Evolutionary conservation across 768 basidiomycete genomes (phyloP), one percentile per base, ranked within the genome.

Genomic region (Scleroderma citrinum): DNA sequence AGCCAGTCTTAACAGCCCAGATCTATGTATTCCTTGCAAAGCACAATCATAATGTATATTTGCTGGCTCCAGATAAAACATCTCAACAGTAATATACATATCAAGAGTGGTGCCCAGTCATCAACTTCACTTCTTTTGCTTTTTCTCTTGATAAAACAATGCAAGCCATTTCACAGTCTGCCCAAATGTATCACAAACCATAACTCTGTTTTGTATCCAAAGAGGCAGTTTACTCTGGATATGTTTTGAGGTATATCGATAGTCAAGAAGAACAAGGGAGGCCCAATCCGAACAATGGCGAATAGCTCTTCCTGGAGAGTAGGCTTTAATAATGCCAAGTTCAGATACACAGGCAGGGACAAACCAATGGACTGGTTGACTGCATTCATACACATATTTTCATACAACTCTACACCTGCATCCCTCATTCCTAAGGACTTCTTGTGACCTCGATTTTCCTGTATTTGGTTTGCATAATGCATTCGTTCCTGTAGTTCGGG

Each of bases 291-390:
- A 78, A 24, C 79, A 78, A 64, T 97, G 94, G 37, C 95, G 83
- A 51, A 97, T 95, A 4, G 94, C 94, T 43, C 95, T 83, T 29
- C 93, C 93, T 96, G 35, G 31, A 20, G 11, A 12, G 39, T 23
- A 57, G 49, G 30, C 10, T 38, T 16, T 34, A 12, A 29, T 19
- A 7, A n/a, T 30, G 17, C 38, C 8, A 45, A 21, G 30, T 14
- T n/a, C 8, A 34, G 31, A 34, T 14, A 11, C 10, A 17, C 12
- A 44, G 37, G 31, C 17, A 3, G 14, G 2, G 37, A 36, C 83
- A 48, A 43, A 90, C 94, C 95, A 52, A 99, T 96, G 48, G 89
- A 92, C 64, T 99, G 95, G 67, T 99, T 99, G 46, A 99, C 93
- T 0, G 93, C 89, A 55, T 85, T 87, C 85, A 89, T 90, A 58